A percentile compares a stretch with the other conserved stretches of the same genome.
Conservation (phyloP, 306 rosid genomes). For the Arachis hypogaea region DNA sequence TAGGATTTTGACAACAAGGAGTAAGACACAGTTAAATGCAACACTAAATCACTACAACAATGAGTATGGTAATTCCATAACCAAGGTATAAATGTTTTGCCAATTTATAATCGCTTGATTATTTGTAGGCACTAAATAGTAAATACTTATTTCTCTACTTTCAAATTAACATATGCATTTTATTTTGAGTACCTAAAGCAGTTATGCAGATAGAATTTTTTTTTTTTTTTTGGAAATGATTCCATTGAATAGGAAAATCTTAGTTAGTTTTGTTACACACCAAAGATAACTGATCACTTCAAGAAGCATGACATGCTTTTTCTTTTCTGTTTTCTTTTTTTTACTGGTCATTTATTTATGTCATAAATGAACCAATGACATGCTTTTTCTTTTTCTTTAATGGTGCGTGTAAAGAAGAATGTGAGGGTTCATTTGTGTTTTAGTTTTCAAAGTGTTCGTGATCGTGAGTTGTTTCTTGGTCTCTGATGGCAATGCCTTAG, state of each 20-base stretch:
- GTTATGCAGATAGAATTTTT: not conserved
- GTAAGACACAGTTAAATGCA: constrained; percentile 73
- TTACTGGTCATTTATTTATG: too few species aligned
- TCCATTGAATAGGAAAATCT: not conserved
- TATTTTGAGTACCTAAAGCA: constrained; percentile 17
- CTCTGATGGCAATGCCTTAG: too few species aligned
- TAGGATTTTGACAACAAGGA: constrained; percentile 76
- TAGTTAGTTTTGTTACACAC: not conserved
- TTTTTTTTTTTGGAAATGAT: constrained; percentile 1
- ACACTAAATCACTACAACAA: constrained; percentile 74
- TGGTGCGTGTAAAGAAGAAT: too few species aligned
- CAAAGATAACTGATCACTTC: constrained; percentile 2
- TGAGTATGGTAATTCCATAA: constrained; percentile 66
- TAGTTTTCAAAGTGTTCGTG: too few species aligned
- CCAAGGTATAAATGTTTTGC: constrained; percentile 58
- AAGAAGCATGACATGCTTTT: constrained; percentile 4
- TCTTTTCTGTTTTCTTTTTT: not conserved
- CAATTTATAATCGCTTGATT: not conserved
- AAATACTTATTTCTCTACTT: not conserved
- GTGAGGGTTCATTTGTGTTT: too few species aligned
- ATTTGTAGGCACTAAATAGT: not conserved
- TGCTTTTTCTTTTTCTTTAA: not conserved
- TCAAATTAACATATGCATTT: constrained; percentile 2
- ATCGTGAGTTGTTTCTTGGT: too few species aligned
- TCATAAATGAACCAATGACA: not conserved